Conservation (phyloP, 2,329 filamentous ascomycete genomes). For the Dendryphion nanum region DNA sequence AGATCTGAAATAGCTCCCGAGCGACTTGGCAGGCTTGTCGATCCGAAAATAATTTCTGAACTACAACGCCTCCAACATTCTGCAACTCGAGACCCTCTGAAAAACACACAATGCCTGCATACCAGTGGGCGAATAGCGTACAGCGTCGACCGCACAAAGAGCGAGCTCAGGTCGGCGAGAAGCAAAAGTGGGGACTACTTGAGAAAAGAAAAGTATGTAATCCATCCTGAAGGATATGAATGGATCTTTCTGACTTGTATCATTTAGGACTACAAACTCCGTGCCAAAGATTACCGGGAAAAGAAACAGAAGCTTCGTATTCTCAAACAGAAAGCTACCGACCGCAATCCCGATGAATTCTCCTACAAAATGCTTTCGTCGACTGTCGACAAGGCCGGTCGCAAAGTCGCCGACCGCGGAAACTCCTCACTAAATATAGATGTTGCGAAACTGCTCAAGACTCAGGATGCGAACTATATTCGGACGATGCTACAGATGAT, state of each 20-base stretch:
- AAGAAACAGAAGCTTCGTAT: slow-evolving; percentile 61
- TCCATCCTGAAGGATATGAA: not conserved
- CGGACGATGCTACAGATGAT: slow-evolving; percentile 58
- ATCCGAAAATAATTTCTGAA: too few species aligned
- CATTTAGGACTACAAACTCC: slow-evolving; percentile 63
- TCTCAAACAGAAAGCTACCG: slow-evolving; percentile 58
- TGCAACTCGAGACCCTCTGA: too few species aligned
- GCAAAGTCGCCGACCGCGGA: slow-evolving; percentile 44
- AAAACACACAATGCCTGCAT: too few species aligned
- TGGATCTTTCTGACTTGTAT: too few species aligned
- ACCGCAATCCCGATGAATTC: slow-evolving; percentile 66
- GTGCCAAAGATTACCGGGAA: slow-evolving; percentile 61
- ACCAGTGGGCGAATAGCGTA: too few species aligned
- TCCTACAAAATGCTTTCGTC: slow-evolving; percentile 62
- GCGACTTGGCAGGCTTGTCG: too few species aligned
- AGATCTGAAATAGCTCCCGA: too few species aligned
- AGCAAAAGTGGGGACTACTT: slow-evolving; percentile 82
- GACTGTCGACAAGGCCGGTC: slow-evolving; percentile 46
- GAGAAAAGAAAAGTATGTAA: slow-evolving; percentile 79
- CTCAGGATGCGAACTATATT: slow-evolving; percentile 63
- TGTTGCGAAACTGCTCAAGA: slow-evolving; percentile 63
- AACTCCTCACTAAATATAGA: slow-evolving; percentile 51
- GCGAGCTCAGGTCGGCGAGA: slow-evolving; percentile 81
- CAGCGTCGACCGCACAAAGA: slow-evolving; percentile 85
- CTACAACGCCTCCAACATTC: too few species aligned